Evolutionary conservation across 2,329 filamentous ascomycete genomes (phyloP).

Genomic region (Hymenoscyphus fraxineus): DNA sequence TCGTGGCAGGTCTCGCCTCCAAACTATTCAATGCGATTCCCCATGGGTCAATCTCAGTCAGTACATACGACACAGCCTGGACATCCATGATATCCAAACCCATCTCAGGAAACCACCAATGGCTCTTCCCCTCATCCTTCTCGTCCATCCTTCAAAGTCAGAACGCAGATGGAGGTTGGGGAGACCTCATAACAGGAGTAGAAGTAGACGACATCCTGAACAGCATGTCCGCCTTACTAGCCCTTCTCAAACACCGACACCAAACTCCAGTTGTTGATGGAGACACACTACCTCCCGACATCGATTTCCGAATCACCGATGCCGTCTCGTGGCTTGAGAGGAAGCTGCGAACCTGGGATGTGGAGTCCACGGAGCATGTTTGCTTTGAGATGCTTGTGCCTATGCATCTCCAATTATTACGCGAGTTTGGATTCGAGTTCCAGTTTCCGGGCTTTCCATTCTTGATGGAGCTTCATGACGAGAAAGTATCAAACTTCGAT

Average conservation of each 20-base stretch:
- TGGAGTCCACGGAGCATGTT: background rate
- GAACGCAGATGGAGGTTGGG: background rate
- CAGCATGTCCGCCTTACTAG: background rate
- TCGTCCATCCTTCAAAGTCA: background rate
- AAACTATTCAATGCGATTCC: background rate
- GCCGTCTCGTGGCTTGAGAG: background rate
- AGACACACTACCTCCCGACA: background rate
- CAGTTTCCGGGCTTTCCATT: background rate
- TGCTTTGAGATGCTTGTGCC: slow-evolving; percentile 6
- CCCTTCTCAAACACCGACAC: background rate
- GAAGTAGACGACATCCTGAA: background rate
- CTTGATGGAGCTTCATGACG: background rate
- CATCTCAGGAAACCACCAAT: background rate
- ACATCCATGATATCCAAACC: slow-evolving; percentile 2
- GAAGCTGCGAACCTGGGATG: background rate
- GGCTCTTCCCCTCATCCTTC: background rate
- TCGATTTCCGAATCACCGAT: background rate
- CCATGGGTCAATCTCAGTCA: background rate
- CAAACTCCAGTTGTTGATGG: background rate
- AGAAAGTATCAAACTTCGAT: background rate
- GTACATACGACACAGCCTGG: background rate
- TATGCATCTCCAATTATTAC: background rate
- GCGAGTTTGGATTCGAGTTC: background rate
- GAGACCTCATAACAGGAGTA: background rate
- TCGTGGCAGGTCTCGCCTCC: background rate